A percentile compares a stretch with the other conserved stretches of the same genome.
Conservation (phyloP, 2,329 filamentous ascomycete species). For the Albifimbria verrucaria region DNA sequence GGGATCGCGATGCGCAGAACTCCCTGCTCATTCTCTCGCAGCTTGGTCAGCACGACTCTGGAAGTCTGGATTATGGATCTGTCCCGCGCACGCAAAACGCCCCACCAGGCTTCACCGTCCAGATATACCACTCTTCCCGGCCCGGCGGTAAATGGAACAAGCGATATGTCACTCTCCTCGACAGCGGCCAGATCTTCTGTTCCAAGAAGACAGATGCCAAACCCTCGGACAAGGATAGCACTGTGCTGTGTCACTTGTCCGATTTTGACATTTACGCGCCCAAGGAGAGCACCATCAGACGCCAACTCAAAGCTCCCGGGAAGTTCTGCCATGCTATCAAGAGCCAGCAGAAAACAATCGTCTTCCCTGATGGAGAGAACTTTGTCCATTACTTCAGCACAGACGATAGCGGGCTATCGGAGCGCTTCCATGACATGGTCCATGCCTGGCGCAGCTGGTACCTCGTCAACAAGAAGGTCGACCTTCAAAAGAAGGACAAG, state of each 20-base stretch:
- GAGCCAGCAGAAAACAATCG: conserved; percentile 81
- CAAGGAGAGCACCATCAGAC: conserved; percentile 63
- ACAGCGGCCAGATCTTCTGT: conserved; percentile 67
- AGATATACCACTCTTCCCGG: conserved; percentile 76
- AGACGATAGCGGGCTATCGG: conserved; percentile 64
- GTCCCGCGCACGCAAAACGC: conserved; percentile 57
- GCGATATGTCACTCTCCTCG: conserved; percentile 70
- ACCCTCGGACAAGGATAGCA: conserved; percentile 60
- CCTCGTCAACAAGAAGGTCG: conserved; percentile 66
- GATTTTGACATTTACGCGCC: conserved; percentile 91
- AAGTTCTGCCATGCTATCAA: conserved; percentile 85
- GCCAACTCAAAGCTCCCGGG: conserved; percentile 78
- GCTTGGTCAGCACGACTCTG: conserved; percentile 50
- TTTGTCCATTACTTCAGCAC: conserved; percentile 92
- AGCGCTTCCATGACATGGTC: conserved; percentile 66
- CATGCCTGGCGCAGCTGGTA: conserved; percentile 93
- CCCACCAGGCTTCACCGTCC: conserved; percentile 64
- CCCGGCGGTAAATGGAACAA: conserved; percentile 84
- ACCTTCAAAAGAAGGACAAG: conserved; percentile 37
- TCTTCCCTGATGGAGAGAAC: conserved; percentile 79
- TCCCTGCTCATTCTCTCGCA: conserved; percentile 64
- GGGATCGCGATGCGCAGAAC: conserved; percentile 80
- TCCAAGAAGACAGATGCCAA: conserved; percentile 67
- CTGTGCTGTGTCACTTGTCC: conserved; percentile 76
- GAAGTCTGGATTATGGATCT: conserved; percentile 61